Evolutionary conservation across 257 asterid species (phyloP), one percentile per base, ranked within the genome.

Genomic region (Petunia secreta): DNA sequence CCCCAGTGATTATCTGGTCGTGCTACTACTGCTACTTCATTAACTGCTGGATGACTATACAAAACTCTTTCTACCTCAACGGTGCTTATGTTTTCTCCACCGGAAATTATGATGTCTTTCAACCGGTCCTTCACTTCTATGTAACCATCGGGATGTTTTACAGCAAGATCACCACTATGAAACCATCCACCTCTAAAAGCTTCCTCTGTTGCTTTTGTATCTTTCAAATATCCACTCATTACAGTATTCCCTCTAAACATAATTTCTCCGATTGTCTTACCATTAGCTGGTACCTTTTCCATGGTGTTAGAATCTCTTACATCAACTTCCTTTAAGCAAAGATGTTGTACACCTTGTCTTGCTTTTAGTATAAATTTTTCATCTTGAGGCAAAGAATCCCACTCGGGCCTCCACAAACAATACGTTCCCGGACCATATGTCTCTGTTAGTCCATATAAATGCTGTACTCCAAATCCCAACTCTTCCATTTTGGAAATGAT

Each of bases 1-100:
- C 86, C 86, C 88, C 88, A 85, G 48, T 85, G 48, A 66, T 85
- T 84, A 80, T 85, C 88, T 0, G 86, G 86, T 50, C 88, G 77
- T 52, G 66, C 88, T 8, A 85, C 86, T 16, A 85, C 88, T 38
- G 85, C 86, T 63, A 86, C 85, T 66, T 85, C 88, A 59, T 83
- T 76, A 54, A 83, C 80, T 0, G 81, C 86, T 58, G 85, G 88
- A 85, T 85, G 88, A 59, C 81, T 83, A 43, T 68, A 85, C 10
- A 85, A 71, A 16, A 75, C 81, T 0, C 86, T 55, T 63, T 85
- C 88, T 11, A 85, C 88, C 75, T 85, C 88, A 55, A 85, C 82
- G 15, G 88, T 80, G 79, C 88, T 83, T 41, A 85, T 83, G 40
- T 85, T 83, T 67, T 85, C 88, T 11, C 88, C 88, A 37, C 88